Evolutionary conservation across 768 basidiomycete species (phyloP), one percentile per base, ranked within the genome.

Genomic region (Harrya chromipes): DNA sequence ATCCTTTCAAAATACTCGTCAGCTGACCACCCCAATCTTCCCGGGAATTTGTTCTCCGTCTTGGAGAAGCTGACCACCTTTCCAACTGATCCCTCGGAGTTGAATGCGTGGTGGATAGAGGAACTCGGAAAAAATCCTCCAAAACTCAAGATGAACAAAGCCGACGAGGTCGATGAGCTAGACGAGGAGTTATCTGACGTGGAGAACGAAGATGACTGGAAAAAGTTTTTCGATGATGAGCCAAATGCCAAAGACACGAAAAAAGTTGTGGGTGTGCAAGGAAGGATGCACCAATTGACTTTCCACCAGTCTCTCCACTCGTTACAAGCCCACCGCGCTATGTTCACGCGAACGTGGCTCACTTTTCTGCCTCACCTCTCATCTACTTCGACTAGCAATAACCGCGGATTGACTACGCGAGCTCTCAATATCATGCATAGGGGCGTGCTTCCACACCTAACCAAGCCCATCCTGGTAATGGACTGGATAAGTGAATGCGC

Each of bases 401-500:
- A 58, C 19, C 75, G 71, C 43, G 63, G 62, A 1, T 60, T 83
- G 4, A 74, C 81, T 14, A 74, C 77, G 20, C 73, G 85, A 40
- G 81, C 78, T 14, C 69, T 95, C 53, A 84, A 84, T 58, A 74
- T 94, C 26, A 83, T 95, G 77, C 92, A 95, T 65, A 74, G 82
- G 12, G 82, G 85, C 6, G 85, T 94, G 12, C 69, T 95, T 64
- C 94, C 94, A 0, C 84, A 93, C 65, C 65, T 94, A 40, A 91
- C 88, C 0, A 69, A 87, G 34, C 83, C 87, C 0, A 74, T 89
- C 41, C 68, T 90, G 43, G 77, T 88, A n/a, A 92, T 93, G 87
- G 92, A 95, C 64, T 97, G 93, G 90, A 78, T 95, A 34, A 81
- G 84, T 23, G 81, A 81, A 3, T 90, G 88, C 56, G 85, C 93